phyloP scores from a whole-genome alignment of 352 stramenopile genomes.

The Phytophthora megakarya region DNA sequence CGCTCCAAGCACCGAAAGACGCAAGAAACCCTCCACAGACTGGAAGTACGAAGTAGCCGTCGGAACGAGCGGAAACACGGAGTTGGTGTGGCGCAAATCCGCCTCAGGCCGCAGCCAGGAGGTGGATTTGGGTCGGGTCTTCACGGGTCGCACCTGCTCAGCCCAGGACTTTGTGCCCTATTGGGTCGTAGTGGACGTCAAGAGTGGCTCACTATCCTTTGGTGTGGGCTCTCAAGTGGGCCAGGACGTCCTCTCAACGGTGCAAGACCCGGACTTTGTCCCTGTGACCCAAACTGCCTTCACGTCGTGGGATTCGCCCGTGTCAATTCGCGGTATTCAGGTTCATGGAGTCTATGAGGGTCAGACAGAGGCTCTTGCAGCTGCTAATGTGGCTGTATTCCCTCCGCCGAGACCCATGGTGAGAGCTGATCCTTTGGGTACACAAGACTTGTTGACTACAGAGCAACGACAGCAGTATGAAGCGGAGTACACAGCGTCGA shows the following conservation, averaged over 20 bases:
- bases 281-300: constrained; percentile 55
- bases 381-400: constrained; percentile 46
- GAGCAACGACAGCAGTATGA: constrained; percentile 61
- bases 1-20: not conserved
- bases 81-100: constrained; percentile 71
- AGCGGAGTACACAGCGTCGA: constrained; percentile 43
- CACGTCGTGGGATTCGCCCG: constrained; percentile 70
- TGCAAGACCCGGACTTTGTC: constrained; percentile 44
- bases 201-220: constrained; percentile 40
- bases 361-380: constrained; percentile 30
- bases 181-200: constrained; percentile 63
- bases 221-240: constrained; percentile 61
- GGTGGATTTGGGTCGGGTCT: constrained; percentile 60
- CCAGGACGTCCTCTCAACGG: constrained; percentile 60
- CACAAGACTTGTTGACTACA: constrained; percentile 58
- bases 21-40: constrained; percentile 24
- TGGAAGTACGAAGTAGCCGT: constrained; percentile 74
- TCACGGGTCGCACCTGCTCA: constrained; percentile 73
- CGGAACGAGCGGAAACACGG: constrained; percentile 76
- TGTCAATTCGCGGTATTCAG: constrained; percentile 53
- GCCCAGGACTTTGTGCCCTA: constrained; percentile 66
- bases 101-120: constrained; percentile 43
- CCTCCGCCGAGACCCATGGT: constrained; percentile 56
- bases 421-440: constrained; percentile 58
- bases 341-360: constrained; percentile 40